These are phyloP conservation scores for Gossypium gossypioides DNA, from an alignment of 441 rosid species.

Conservation along the genomic window DNA sequence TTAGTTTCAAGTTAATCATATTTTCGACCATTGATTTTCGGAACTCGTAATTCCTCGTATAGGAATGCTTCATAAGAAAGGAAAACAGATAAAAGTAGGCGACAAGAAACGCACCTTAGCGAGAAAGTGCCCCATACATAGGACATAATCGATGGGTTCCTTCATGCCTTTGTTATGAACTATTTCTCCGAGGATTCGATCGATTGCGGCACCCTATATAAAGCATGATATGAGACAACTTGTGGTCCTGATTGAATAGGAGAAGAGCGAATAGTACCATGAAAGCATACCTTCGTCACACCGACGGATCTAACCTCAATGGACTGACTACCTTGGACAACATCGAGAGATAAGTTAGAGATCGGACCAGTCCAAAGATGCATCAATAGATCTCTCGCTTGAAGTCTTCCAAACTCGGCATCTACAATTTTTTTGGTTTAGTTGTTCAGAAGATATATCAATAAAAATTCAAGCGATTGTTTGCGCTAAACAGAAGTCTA, in stretches of 20 bases:
- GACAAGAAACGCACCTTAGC: slow-evolving; percentile 31
- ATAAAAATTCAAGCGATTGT: neutral
- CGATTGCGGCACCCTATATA: slow-evolving; percentile 72
- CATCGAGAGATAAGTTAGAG: slow-evolving; percentile 70
- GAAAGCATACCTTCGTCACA: slow-evolving; percentile 48
- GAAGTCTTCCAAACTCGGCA: slow-evolving; percentile 47
- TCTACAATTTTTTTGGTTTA: neutral
- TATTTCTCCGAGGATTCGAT: slow-evolving; percentile 63
- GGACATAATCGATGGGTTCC: slow-evolving; percentile 62
- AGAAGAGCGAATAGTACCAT: neutral
- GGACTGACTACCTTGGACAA: slow-evolving; percentile 66
- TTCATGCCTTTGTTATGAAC: slow-evolving; percentile 55
- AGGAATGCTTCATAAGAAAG: no score
- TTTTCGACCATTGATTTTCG: no score
- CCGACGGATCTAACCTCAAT: slow-evolving; percentile 79
- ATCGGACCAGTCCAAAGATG: slow-evolving; percentile 87
- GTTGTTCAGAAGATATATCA: neutral
- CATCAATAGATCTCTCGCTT: slow-evolving; percentile 73
- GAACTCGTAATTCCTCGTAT: neutral
- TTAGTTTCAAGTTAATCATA: neutral
- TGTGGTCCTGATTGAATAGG: neutral
- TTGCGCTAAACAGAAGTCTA: neutral
- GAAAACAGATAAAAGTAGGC: no score
- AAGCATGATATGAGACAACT: neutral
- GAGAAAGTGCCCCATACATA: slow-evolving; percentile 62